phyloP scores from a whole-genome alignment of 306 rosid genomes.

The Ochetophila trinervis region DNA sequence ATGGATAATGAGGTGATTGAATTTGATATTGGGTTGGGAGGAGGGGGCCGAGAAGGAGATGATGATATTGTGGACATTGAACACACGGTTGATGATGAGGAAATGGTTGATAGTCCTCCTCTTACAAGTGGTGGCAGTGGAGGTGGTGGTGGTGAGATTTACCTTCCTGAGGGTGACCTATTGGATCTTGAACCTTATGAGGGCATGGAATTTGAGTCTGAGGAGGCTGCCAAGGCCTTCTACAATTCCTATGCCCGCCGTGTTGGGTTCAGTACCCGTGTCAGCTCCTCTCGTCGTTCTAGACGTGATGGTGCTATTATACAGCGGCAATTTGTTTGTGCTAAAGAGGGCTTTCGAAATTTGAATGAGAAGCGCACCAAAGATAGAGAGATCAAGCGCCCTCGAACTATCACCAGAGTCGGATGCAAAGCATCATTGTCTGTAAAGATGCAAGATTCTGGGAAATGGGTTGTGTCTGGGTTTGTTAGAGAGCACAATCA shows the following conservation, averaged over 20 bases:
- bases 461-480: conserved; percentile 96
- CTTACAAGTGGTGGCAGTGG: conserved; percentile 30
- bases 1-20: conserved; percentile 87
- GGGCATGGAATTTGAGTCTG: conserved; percentile 97
- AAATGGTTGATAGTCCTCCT: conserved; percentile 60
- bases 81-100: conserved; percentile 68
- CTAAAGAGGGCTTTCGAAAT: conserved; percentile 94
- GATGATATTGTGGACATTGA: conserved; percentile 66
- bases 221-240: conserved; percentile 98
- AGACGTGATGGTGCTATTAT: conserved; percentile 97
- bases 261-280: conserved; percentile 97
- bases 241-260: conserved; percentile 97
- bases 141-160: conserved; percentile 48
- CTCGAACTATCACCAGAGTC: conserved; percentile 80
- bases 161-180: conserved; percentile 83
- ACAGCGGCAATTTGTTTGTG: conserved; percentile 97
- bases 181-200: conserved; percentile 93
- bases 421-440: conserved; percentile 98
- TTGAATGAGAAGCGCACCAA: conserved; percentile 98
- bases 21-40: conserved; percentile 87
- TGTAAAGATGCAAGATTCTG: conserved; percentile 96
- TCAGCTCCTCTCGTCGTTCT: conserved; percentile 94
- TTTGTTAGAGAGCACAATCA: conserved; percentile 93
- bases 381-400: conserved; percentile 96
- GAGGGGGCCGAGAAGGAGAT: conserved; percentile 54